Evolutionary conservation across 495 filamentous ascomycete species (phyloP), one percentile per base, ranked within the genome.

Genomic region (Hyaloscypha finlandica): DNA sequence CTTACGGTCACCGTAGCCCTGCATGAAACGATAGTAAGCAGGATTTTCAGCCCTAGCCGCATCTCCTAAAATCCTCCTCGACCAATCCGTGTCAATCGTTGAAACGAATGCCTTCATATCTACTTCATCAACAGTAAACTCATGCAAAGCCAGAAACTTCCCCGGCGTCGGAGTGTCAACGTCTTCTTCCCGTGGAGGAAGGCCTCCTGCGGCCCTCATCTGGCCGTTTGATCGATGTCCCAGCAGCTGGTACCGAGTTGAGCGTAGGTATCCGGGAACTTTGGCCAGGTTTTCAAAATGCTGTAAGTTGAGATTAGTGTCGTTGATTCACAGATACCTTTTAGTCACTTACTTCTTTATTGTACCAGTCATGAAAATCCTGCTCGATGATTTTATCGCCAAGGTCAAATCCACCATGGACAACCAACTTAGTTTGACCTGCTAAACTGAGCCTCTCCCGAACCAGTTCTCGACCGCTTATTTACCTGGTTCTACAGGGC

Each of bases 341-440:
- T 48, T 0, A 25, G 0, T 6, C 9, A 19, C 42, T 48, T 12
- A 48, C 42, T 30, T 70, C 67, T 48, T 69, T 45, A 16, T 33
- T 30, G 45, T 67, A 74, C 63, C 69, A 73, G 22, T 63, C 57
- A 59, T 71, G 67, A 22, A 73, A 60, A 61, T 71, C 68, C 9
- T 67, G 56, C 33, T 70, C 68, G 12, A 59, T 63, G 20, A 67
- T 51, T 32, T 57, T 53, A 25, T 65, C 52, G 1, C 66, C 63
- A 6, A 71, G 70, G 39, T 75, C 71, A 31, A 71, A 69, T 5
- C 58, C 65, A 11, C 65, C 65, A 16, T 61, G 33, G 22, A 75
- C 3, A 16, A 72, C 9, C 22, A 67, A 69, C 51, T 59, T 30
- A 29, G 71, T 68, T 64, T 64, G 52, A 64, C 42, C 69, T 30